phyloP scores from a whole-genome alignment of 768 basidiomycete genomes.

The Mycena belliarum region DNA sequence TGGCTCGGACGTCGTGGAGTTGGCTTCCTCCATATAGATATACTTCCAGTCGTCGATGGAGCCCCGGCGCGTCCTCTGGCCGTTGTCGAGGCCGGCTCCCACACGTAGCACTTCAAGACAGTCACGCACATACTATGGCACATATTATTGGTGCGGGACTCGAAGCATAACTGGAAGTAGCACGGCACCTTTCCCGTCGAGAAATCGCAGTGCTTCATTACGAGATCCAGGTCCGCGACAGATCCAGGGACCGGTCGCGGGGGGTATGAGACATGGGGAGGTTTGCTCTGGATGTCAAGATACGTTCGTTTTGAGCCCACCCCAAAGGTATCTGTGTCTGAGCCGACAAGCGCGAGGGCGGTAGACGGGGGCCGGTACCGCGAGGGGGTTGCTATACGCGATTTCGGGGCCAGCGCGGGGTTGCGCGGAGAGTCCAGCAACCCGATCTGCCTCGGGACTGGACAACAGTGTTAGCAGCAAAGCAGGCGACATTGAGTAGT shows the following conservation, averaged over 20 bases:
- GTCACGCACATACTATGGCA: conserved; percentile 83
- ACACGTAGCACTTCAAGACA: conserved; percentile 88
- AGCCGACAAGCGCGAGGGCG: conserved; percentile 33
- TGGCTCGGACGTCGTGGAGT: conserved; percentile 29
- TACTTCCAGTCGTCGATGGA: conserved; percentile 78
- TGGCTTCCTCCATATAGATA: conserved; percentile 64
- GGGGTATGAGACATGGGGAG: conserved; percentile 73
- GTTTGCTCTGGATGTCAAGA: conserved; percentile 60
- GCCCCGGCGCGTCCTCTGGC: conserved; percentile 68
- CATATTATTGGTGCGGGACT: conserved; percentile 9
- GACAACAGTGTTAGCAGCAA: conserved; percentile 4
- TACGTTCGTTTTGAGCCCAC: conserved; percentile 77
- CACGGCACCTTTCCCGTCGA: conserved; percentile 60
- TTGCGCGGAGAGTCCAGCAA: conserved; percentile 58
- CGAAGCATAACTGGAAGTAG: neutral
- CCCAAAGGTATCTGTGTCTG: conserved; percentile 57
- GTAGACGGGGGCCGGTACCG: conserved; percentile 47
- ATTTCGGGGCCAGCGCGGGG: conserved; percentile 62
- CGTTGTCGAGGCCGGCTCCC: conserved; percentile 83
- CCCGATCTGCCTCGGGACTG: conserved; percentile 68
- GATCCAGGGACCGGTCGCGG: conserved; percentile 81
- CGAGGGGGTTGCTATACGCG: conserved; percentile 46
- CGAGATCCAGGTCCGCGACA: conserved; percentile 84
- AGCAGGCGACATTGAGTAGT: neutral
- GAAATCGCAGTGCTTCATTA: conserved; percentile 88